These are phyloP conservation scores for Amphicarpaea edgeworthii DNA, from an alignment of 306 rosid species.

Conservation along the genomic window DNA sequence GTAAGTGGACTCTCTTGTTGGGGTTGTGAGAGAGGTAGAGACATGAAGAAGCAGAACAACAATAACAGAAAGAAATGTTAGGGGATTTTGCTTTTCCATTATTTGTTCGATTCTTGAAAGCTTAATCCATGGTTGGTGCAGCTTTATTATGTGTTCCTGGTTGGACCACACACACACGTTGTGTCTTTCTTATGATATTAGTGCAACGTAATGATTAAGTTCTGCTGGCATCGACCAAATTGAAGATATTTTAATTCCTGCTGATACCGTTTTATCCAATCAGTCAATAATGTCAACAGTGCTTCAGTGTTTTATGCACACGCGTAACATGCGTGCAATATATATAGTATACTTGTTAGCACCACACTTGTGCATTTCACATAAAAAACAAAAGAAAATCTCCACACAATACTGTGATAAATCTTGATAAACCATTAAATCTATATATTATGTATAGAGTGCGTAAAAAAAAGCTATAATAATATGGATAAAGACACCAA, in stretches of 20 bases:
- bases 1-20: slow-evolving; percentile 41
- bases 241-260: slow-evolving; percentile 15
- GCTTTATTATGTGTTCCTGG: not conserved
- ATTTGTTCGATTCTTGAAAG: slow-evolving; percentile 26
- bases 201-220: slow-evolving; percentile 32
- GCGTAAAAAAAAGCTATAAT: not conserved
- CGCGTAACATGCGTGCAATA: slow-evolving; percentile 12
- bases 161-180: slow-evolving; percentile 29
- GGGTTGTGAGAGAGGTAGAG: slow-evolving; percentile 35
- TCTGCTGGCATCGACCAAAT: slow-evolving; percentile 4
- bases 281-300: not conserved
- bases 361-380: not conserved
- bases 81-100: slow-evolving; percentile 31
- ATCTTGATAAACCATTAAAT: not conserved
- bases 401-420: not conserved
- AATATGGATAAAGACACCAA: not conserved
- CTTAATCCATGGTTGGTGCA: not conserved
- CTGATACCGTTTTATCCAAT: not conserved
- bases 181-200: not conserved
- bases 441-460: not conserved
- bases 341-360: not conserved
- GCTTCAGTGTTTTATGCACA: not conserved
- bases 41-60: slow-evolving; percentile 38
- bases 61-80: slow-evolving; percentile 15
- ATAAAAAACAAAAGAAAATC: not conserved